Evolutionary conservation across 2,329 filamentous ascomycete species (phyloP).

Genomic region (Plectosphaerella cucumerina): DNA sequence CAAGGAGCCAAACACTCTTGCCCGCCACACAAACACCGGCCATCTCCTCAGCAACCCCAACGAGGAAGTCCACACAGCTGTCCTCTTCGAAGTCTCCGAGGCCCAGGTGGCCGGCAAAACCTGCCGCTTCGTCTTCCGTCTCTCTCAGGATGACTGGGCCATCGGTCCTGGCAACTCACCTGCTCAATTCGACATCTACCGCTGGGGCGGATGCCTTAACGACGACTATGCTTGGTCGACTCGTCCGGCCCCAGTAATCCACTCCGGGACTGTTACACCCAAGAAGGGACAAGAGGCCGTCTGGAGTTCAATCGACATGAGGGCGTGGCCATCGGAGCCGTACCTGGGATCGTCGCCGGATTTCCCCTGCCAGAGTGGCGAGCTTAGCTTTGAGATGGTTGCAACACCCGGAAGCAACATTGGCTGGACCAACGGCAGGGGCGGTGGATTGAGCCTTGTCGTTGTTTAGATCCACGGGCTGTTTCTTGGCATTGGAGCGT

Average conservation of each 20-base stretch:
- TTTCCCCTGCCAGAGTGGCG: not conserved
- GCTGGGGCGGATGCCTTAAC: not conserved
- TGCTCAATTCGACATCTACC: constrained; percentile 1
- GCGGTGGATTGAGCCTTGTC: not conserved
- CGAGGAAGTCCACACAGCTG: constrained; percentile 2
- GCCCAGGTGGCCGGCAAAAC: not conserved
- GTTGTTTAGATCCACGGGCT: too few species aligned
- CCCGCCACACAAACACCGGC: not conserved
- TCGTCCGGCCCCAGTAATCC: not conserved
- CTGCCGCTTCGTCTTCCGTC: constrained; percentile 2
- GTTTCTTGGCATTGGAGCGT: too few species aligned
- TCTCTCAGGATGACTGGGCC: constrained; percentile 2
- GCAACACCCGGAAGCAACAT: not conserved
- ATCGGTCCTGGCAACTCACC: not conserved
- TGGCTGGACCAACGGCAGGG: constrained; percentile 1
- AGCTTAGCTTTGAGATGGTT: constrained; percentile 3
- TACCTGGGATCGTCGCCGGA: not conserved
- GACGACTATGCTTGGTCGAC: not conserved
- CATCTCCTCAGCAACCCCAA: constrained; percentile 1
- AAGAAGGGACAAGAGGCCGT: not conserved
- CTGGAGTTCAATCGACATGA: constrained; percentile 1
- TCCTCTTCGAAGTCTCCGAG: not conserved
- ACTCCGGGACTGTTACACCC: not conserved
- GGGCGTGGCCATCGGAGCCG: not conserved
- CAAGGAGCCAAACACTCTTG: constrained; percentile 1